Base-by-base conservation (phyloP, 345 rosid species). In the Citrus mangshanensis region DNA sequence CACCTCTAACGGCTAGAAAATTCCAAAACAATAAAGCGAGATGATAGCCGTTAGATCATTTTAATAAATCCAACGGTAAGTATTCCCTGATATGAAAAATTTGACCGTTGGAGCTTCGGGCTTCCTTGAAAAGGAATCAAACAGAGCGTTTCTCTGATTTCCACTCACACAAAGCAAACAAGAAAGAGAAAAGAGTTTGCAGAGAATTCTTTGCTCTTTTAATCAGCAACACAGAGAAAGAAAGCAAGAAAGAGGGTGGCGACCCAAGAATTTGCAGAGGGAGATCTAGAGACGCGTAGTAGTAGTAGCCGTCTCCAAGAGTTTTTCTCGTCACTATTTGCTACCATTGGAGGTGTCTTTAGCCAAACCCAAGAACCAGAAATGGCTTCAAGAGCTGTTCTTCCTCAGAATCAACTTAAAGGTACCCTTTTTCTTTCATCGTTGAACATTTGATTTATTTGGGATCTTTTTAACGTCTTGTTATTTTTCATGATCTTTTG, bases 251-350 rank as follows among this genome's bases (percentile, higher is more conserved):
- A 70, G 28, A 86, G 85, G 81, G 93, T 93, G 93, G 93, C 91
- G 88, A 71, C 83, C 70, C 13, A 58, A 67, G 81, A 72, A 54
- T 54, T 54, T 32, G 83, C 64, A 54, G 88, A 78, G 72, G 89
- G 81, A 68, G 89, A 80, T 30, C 64, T 13, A 54, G 51, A 70
- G 90, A 76, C 89, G 83, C 82, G 88, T 7, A 84, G 76, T 30
- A 81, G 86, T 6, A 84, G 74, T 30, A 81, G 87, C 81, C 92
- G 92, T 89, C 93, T 91, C 89, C 95, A 85, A 42, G 89, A 75
- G 73, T 90, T 89, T 59, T 40, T 94, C 56, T 92, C 92, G 8
- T 87, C 94, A 12, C 65, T 91, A 54, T 81, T 91, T 10, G 81
- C 91, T 1, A 88, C 87, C 68, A 82, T 90, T 42, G 90, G 89